Conservation (phyloP, 2,329 filamentous ascomycete genomes). For the Dothiorella sarmentorum region DNA sequence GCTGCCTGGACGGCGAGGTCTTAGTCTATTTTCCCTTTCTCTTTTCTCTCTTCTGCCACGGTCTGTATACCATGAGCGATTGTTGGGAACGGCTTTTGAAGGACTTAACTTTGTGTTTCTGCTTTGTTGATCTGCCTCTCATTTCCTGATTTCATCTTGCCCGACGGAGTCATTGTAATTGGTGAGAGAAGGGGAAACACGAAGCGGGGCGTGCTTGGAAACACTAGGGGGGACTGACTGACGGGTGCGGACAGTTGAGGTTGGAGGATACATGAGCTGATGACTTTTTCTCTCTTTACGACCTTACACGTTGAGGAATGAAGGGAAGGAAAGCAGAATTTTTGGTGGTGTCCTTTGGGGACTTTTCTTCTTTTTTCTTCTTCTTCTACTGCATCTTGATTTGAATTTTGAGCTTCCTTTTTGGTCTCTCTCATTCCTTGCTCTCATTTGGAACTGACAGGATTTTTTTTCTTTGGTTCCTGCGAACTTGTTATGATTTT, state of each 20-base stretch:
- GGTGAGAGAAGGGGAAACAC: background rate
- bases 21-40: background rate
- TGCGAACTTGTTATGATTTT: background rate
- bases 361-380: background rate
- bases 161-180: background rate
- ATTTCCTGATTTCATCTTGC: background rate
- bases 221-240: background rate
- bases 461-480: background rate
- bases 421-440: background rate
- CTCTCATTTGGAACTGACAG: background rate
- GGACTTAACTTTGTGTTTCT: background rate
- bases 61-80: constrained; percentile 5
- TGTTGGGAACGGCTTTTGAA: background rate
- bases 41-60: background rate
- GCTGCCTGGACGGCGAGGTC: background rate
- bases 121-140: background rate
- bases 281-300: background rate
- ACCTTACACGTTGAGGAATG: background rate
- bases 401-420: background rate
- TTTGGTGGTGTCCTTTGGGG: background rate
- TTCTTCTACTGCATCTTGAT: background rate
- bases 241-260: background rate
- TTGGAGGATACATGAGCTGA: background rate
- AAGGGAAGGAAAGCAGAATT: background rate
- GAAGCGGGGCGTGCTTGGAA: background rate